phyloP scores from a whole-genome alignment of 2,329 filamentous ascomycete species.

The Fusarium sp. region DNA sequence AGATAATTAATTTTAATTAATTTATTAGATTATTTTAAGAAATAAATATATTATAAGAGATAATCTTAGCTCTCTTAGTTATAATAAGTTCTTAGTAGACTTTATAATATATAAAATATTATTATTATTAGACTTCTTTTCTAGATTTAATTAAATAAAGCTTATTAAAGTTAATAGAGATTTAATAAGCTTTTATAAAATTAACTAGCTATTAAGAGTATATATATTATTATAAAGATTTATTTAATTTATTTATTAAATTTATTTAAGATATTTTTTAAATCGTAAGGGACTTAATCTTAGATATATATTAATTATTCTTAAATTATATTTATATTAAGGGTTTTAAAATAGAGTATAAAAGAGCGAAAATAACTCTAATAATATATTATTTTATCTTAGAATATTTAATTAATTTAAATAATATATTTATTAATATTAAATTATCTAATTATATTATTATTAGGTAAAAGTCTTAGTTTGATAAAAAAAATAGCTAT shows the following conservation, averaged over 20 bases:
- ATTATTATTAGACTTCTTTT: no score
- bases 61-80: background rate
- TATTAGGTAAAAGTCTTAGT: background rate
- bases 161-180: no score
- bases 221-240: no score
- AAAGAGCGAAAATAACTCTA: fast-evolving
- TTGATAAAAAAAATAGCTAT: background rate
- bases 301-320: background rate
- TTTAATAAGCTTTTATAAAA: no score
- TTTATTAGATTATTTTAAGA: background rate
- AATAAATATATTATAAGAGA: background rate
- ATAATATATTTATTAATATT: background rate
- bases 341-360: background rate
- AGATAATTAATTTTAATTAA: background rate
- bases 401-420: background rate
- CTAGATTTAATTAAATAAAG: background rate
- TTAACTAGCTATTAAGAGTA: no score
- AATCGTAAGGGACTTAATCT: background rate
- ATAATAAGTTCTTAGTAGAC: background rate
- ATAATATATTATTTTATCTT: background rate
- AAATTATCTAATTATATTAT: background rate
- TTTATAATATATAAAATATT: background rate
- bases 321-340: background rate
- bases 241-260: no score
- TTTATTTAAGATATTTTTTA: background rate